phyloP scores from a whole-genome alignment of 2,329 filamentous ascomycete species.

The Trichoderma koningiopsis region DNA sequence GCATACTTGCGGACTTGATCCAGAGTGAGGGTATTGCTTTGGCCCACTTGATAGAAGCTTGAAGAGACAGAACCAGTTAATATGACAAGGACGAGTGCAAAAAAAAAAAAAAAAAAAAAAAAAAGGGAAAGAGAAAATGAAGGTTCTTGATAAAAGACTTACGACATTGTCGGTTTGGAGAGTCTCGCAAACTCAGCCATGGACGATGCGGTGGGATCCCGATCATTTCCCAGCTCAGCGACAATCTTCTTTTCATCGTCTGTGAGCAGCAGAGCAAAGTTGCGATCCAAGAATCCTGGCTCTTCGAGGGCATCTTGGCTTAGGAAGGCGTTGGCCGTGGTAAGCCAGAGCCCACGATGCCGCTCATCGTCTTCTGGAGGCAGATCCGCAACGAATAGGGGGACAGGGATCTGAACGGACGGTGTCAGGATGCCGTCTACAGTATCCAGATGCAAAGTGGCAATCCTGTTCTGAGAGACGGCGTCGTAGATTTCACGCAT shows the following conservation, averaged over 20 bases:
- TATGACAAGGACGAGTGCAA: not conserved
- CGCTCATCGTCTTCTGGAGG: constrained; percentile 68
- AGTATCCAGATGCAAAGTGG: constrained; percentile 75
- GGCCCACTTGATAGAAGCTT: constrained; percentile 68
- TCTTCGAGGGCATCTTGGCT: constrained; percentile 69
- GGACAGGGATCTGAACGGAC: constrained; percentile 65
- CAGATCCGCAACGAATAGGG: constrained; percentile 72
- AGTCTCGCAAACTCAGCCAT: constrained; percentile 82
- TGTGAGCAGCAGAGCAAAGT: constrained; percentile 83
- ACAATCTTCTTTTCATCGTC: constrained; percentile 76
- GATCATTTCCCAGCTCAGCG: constrained; percentile 74
- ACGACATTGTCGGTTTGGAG: constrained; percentile 68
- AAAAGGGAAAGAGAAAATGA: too few species aligned
- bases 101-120: too few species aligned
- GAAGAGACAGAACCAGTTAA: not conserved
- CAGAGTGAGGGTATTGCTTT: constrained; percentile 71
- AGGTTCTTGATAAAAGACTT: not conserved
- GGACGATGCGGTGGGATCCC: constrained; percentile 72
- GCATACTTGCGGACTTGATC: constrained; percentile 84
- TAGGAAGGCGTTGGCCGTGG: constrained; percentile 76
- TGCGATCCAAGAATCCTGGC: constrained; percentile 72
- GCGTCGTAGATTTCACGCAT: constrained; percentile 81
- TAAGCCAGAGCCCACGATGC: constrained; percentile 79
- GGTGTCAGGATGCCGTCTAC: constrained; percentile 59
- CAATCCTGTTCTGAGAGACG: constrained; percentile 82